These are phyloP conservation scores for Ceratocystis ficicola DNA, from an alignment of 2,329 filamentous ascomycete genomes.

Conservation along the genomic window DNA sequence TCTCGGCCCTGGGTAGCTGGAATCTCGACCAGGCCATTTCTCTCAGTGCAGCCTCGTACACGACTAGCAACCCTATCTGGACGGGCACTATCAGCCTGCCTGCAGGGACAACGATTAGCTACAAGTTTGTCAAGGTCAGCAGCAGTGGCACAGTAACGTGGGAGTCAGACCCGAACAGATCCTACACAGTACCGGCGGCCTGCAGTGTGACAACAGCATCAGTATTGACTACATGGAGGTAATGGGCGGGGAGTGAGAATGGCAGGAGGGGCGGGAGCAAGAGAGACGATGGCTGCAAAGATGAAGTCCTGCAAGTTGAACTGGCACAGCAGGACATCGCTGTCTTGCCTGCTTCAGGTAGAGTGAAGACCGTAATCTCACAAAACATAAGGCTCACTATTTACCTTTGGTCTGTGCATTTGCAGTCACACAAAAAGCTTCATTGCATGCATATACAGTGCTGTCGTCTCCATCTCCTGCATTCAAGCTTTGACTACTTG, in stretches of 20 bases:
- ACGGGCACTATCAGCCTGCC: constrained; percentile 38
- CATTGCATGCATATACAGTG: neutral
- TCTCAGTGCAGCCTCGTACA: constrained; percentile 43
- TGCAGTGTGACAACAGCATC: constrained; percentile 21
- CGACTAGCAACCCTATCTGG: constrained; percentile 44
- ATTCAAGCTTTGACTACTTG: no score
- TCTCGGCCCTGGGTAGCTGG: constrained; percentile 33
- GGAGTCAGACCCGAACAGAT: constrained; percentile 43
- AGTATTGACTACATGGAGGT: constrained; percentile 19
- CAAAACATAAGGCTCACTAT: neutral
- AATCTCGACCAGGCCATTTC: constrained; percentile 35
- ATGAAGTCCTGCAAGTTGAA: neutral
- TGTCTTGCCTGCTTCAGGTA: neutral
- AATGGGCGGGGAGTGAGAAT: neutral
- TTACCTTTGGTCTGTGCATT: neutral
- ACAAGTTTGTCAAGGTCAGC: constrained; percentile 50
- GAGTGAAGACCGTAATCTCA: neutral
- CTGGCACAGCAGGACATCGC: neutral
- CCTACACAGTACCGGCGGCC: constrained; percentile 26
- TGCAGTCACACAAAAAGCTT: neutral
- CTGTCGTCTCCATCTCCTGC: no score
- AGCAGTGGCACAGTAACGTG: constrained; percentile 40
- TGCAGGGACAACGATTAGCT: constrained; percentile 42
- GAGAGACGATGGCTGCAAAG: neutral
- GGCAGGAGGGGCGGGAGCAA: neutral